These are phyloP conservation scores for Lunularia cruciata DNA, from an alignment of 225 moss, liverwort and hornwort species.

Conservation along the genomic window DNA sequence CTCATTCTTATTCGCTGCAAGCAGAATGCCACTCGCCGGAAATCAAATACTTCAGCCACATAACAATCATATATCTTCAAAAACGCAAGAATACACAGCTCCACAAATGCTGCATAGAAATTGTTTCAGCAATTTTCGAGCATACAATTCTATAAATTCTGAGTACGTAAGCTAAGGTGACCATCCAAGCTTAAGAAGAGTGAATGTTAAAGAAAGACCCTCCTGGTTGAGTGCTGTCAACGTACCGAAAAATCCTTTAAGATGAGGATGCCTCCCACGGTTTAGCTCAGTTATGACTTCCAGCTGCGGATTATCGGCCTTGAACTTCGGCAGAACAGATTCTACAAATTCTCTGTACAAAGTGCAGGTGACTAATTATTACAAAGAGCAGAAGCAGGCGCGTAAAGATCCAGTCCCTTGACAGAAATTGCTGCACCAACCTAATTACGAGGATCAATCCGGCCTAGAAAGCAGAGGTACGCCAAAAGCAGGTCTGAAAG, in stretches of 20 bases:
- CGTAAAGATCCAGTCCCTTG: not conserved
- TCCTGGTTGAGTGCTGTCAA: not conserved
- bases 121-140: too few species aligned
- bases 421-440: too few species aligned
- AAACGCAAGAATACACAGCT: too few species aligned
- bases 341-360: conserved; percentile 74
- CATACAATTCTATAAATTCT: too few species aligned
- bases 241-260: conserved; percentile 76
- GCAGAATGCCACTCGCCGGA: too few species aligned
- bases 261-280: conserved; percentile 74
- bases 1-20: conserved; percentile 85
- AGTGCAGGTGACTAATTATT: not conserved
- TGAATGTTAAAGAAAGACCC: not conserved
- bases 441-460: too few species aligned
- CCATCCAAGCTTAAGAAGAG: not conserved
- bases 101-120: too few species aligned
- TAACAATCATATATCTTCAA: too few species aligned
- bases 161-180: not conserved
- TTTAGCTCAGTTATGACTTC: conserved; percentile 63
- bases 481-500: not conserved
- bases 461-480: too few species aligned
- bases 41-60: too few species aligned
- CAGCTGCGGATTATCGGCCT: conserved; percentile 73
- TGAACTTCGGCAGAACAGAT: conserved; percentile 59
- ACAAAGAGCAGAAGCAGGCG: not conserved